phyloP scores from a whole-genome alignment of 1,139 yeast genomes.

The Ogataea hybrid region DNA sequence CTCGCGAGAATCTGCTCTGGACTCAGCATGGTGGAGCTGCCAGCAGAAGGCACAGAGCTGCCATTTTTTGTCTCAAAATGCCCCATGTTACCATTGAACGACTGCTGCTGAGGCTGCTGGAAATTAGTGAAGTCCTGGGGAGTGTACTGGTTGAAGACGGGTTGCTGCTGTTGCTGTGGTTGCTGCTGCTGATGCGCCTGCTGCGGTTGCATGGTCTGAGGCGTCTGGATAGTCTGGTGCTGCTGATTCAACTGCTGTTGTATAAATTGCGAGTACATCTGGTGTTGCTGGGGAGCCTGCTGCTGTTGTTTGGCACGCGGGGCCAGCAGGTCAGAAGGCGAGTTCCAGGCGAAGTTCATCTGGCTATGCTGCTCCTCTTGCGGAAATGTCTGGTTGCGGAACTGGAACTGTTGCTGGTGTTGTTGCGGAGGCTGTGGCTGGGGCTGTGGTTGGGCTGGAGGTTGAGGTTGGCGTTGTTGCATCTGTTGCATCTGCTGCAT shows the following conservation, averaged over 20 bases:
- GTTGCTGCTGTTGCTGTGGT: conserved; percentile 16
- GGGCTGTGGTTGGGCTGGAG: conserved; percentile 27
- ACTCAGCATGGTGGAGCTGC: conserved; percentile 21
- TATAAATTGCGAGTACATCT: conserved; percentile 10
- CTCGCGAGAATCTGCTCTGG: conserved; percentile 33
- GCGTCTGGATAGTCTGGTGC: conserved; percentile 13
- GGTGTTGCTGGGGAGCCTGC: conserved; percentile 15
- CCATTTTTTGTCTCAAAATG: conserved; percentile 16
- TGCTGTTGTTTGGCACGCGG: conserved; percentile 16
- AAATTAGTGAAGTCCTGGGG: conserved; percentile 11
- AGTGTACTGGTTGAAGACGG: conserved; percentile 3
- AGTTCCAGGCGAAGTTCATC: conserved; percentile 11
- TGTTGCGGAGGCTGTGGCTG: conserved; percentile 16
- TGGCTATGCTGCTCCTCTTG: conserved; percentile 11
- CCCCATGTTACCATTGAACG: conserved; percentile 8
- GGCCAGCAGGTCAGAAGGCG: conserved; percentile 6
- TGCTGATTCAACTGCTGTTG: conserved; percentile 19
- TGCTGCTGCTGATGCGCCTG: conserved; percentile 9
- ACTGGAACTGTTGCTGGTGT: conserved; percentile 12
- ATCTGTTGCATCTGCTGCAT: conserved; percentile 22
- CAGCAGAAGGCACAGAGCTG: conserved; percentile 2
- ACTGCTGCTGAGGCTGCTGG: conserved; percentile 14
- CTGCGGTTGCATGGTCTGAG: conserved; percentile 12
- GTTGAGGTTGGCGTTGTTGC: conserved; percentile 18
- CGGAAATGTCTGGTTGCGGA: conserved; percentile 14